phyloP scores from a whole-genome alignment of 352 stramenopile species.

The Globisporangium cederbergense region DNA sequence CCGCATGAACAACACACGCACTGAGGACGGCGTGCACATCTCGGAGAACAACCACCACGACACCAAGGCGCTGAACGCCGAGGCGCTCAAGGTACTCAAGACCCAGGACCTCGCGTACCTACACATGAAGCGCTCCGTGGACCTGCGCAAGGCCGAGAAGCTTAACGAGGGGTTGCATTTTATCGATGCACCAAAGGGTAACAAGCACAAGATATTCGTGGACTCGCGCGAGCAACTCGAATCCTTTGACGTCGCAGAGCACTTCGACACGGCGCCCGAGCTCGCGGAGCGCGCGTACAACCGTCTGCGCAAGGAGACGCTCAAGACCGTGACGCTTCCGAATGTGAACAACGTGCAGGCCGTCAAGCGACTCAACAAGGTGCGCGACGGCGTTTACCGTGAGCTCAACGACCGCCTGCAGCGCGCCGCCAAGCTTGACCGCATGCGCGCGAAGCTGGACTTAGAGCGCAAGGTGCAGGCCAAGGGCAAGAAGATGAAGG shows the following conservation, averaged over 20 bases:
- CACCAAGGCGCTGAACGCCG: slow-evolving; percentile 53
- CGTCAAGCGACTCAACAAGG: slow-evolving; percentile 54
- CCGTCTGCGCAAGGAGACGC: slow-evolving; percentile 55
- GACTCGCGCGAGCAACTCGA: slow-evolving; percentile 74
- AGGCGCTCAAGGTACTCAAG: slow-evolving; percentile 91
- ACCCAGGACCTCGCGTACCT: slow-evolving; percentile 96
- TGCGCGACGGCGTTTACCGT: slow-evolving; percentile 61
- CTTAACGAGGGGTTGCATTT: slow-evolving; percentile 77
- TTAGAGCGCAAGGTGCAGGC: slow-evolving; percentile 77
- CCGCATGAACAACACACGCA: slow-evolving; percentile 90
- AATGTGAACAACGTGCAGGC: slow-evolving; percentile 29
- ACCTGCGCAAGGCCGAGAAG: slow-evolving; percentile 78
- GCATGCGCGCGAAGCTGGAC: slow-evolving; percentile 73
- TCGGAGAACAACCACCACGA: slow-evolving; percentile 71
- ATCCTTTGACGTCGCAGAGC: slow-evolving; percentile 86
- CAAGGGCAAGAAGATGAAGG: slow-evolving; percentile 85
- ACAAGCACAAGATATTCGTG: slow-evolving; percentile 95
- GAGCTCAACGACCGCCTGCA: slow-evolving; percentile 68
- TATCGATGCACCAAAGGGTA: slow-evolving; percentile 65
- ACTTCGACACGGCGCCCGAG: slow-evolving; percentile 90
- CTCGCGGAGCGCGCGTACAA: slow-evolving; percentile 73
- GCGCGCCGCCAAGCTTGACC: slow-evolving; percentile 64
- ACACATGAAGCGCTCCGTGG: slow-evolving; percentile 82
- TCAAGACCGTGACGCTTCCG: slow-evolving; percentile 43
- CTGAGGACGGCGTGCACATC: slow-evolving; percentile 69